Percentiles rank a stretch among this genome's conserved stretches.
These are phyloP conservation scores for Aegilops longissima DNA, from an alignment of 176 grass and related monocot genomes.

Conservation along the genomic window DNA sequence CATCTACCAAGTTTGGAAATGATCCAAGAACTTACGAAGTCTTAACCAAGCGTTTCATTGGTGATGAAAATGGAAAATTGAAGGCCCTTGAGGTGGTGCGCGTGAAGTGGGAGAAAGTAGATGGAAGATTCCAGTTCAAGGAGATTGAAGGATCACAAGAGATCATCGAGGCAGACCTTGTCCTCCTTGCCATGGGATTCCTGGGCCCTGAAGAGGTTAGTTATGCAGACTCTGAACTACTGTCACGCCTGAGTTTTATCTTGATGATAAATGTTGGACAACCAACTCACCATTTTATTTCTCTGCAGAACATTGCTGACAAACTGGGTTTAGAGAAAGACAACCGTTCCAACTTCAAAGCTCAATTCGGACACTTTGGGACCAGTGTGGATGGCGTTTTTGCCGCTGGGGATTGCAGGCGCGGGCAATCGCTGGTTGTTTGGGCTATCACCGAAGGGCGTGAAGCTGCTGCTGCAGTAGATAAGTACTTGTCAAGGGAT, in stretches of 20 bases:
- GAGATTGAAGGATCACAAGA: conserved; percentile 78
- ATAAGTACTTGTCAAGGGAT: conserved; percentile 69
- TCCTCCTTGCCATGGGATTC: conserved; percentile 96
- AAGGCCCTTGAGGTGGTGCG: conserved; percentile 81
- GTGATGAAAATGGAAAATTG: conserved; percentile 73
- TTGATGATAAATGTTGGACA: not conserved
- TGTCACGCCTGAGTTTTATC: not conserved
- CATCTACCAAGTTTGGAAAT: conserved; percentile 77
- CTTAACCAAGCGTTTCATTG: conserved; percentile 82
- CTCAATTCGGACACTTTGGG: conserved; percentile 76
- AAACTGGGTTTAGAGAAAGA: conserved; percentile 78
- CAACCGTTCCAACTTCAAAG: conserved; percentile 90
- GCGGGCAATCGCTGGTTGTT: conserved; percentile 93
- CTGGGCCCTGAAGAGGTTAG: conserved; percentile 82
- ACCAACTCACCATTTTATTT: conserved; percentile 26
- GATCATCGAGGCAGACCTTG: conserved; percentile 95
- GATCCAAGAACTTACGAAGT: conserved; percentile 93
- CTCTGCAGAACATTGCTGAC: conserved; percentile 65
- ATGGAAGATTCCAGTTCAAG: conserved; percentile 66
- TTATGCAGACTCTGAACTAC: conserved; percentile 14
- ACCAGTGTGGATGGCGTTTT: conserved; percentile 92
- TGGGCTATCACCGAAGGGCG: conserved; percentile 99
- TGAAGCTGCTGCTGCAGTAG: conserved; percentile 67
- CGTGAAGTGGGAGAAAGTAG: conserved; percentile 70
- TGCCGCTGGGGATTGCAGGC: conserved; percentile 90